These are phyloP conservation scores for Coccomyxa subellipsoidea DNA, from an alignment of 163 green algal genomes.

Conservation along the genomic window DNA sequence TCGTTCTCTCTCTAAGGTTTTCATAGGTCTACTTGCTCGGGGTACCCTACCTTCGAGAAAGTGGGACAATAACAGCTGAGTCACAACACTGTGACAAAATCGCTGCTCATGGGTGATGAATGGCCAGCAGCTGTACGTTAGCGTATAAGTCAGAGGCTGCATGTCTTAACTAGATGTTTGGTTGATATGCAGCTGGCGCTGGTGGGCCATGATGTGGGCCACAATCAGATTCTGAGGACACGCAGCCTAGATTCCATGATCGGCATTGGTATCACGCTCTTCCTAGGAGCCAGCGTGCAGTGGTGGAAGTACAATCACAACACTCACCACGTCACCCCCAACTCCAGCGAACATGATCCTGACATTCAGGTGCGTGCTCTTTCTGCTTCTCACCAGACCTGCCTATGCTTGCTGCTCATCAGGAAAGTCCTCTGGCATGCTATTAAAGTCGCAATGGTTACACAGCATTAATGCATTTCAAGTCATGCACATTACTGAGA, in stretches of 20 bases:
- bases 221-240: constrained; percentile 37
- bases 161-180: background rate
- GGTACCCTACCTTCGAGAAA: too few relatives aligned
- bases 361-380: constrained; percentile 43
- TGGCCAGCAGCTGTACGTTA: background rate
- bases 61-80: background rate
- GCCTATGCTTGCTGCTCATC: background rate
- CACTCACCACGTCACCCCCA: constrained; percentile 56
- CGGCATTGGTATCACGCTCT: background rate
- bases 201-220: constrained; percentile 59
- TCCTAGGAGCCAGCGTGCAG: constrained; percentile 8
- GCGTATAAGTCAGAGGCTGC: background rate
- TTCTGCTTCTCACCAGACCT: background rate
- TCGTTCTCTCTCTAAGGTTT: too few relatives aligned
- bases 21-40: too few relatives aligned
- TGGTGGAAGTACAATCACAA: constrained; percentile 64
- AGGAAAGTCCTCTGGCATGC: too few relatives aligned
- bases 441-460: too few relatives aligned
- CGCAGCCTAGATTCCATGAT: background rate
- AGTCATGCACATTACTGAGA: too few relatives aligned
- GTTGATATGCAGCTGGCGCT: constrained; percentile 39
- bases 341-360: constrained; percentile 59
- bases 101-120: background rate
- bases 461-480: too few relatives aligned
- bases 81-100: background rate